A percentile compares a stretch with the other conserved stretches of the same genome.
phyloP scores from a whole-genome alignment of 495 filamentous ascomycete genomes.

The Penicillium maclennaniae region DNA sequence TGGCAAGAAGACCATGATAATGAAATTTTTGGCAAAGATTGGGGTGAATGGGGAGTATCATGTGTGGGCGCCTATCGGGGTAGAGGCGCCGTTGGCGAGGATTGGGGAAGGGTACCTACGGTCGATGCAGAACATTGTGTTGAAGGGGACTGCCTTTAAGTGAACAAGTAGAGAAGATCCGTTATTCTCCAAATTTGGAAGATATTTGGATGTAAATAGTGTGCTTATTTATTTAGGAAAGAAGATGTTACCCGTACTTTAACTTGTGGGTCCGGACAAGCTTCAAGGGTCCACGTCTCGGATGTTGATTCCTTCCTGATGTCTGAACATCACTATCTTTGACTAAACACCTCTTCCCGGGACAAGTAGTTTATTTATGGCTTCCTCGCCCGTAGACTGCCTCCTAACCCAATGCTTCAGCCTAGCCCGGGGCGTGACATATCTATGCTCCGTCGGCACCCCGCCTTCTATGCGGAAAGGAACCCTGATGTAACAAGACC shows the following conservation, averaged over 20 bases:
- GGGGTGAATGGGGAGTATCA: conserved; percentile 41
- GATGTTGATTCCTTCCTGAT: no score
- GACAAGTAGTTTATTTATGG: no score
- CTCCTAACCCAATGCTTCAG: no score
- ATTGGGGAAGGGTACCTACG: conserved; percentile 37
- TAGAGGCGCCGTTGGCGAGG: conserved; percentile 45
- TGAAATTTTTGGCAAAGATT: conserved; percentile 41
- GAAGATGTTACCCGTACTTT: not conserved
- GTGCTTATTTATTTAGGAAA: not conserved
- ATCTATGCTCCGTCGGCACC: no score
- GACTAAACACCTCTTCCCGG: no score
- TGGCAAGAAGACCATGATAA: conserved; percentile 3
- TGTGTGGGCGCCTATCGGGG: conserved; percentile 43
- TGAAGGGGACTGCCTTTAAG: conserved; percentile 1
- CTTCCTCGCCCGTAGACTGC: no score
- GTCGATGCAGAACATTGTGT: conserved; percentile 20
- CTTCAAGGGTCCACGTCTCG: not conserved
- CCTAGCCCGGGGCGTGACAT: no score
- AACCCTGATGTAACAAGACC: not conserved
- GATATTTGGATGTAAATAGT: not conserved
- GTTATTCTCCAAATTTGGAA: not conserved
- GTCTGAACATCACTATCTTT: no score
- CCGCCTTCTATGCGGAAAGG: no score
- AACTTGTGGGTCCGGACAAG: not conserved
- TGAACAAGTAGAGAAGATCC: no score